A percentile compares a stretch with the other conserved stretches of the same genome.
Evolutionary conservation across 140 eudicot genomes (phyloP).

Genomic region (Eryngium alpinum): DNA sequence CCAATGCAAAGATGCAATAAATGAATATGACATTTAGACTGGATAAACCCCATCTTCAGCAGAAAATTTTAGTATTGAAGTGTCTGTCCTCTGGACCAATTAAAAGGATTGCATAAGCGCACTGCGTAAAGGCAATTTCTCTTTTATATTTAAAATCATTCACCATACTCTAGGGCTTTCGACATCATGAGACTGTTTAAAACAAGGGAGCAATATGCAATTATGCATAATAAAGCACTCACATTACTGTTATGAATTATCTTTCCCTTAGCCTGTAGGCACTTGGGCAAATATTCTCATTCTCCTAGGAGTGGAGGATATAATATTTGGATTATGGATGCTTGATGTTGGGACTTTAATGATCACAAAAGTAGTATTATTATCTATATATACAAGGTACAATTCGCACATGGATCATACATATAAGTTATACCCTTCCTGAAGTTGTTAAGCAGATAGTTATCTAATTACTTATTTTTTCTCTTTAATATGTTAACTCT

Average conservation of each 20-base stretch:
- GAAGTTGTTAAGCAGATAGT: not conserved
- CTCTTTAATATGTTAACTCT: not conserved
- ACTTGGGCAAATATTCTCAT: not conserved
- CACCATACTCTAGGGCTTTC: not conserved
- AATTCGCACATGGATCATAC: not conserved
- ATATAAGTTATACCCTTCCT: not conserved
- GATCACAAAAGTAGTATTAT: not conserved
- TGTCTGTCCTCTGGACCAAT: conserved; percentile 3
- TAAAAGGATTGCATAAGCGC: not conserved
- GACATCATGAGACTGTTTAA: not conserved
- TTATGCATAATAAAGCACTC: not conserved
- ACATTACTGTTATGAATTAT: not conserved
- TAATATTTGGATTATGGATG: not conserved
- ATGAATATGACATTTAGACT: not conserved
- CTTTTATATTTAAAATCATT: not conserved
- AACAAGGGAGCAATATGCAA: conserved; percentile 11
- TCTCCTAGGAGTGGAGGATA: not conserved
- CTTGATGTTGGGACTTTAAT: not conserved
- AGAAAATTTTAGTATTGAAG: not conserved
- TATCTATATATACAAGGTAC: not conserved
- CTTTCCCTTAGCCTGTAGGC: not conserved
- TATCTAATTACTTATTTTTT: not conserved
- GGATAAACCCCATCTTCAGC: not conserved
- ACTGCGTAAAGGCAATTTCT: conserved; percentile 1
- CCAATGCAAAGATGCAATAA: not conserved